Evolutionary conservation across 768 basidiomycete genomes (phyloP), one percentile per base, ranked within the genome.

Genomic region (Cubamyces lactineus): DNA sequence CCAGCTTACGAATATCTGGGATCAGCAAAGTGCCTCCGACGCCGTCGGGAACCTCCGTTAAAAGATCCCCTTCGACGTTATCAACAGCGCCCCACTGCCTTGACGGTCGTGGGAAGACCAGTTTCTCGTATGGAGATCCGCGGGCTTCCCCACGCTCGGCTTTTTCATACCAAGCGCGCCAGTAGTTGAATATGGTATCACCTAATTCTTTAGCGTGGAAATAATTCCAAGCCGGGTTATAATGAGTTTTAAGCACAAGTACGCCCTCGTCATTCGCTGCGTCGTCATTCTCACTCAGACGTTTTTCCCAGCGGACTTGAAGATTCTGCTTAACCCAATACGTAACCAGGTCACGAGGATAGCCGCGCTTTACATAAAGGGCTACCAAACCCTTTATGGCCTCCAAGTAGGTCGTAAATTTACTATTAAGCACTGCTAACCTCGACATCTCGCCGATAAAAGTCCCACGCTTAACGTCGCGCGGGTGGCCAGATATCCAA

Each of bases 221-320:
- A 52, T 69, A 73, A 72, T 75, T 72, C 75, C 74, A 76, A 34
- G 67, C 71, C 11, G 70, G 62, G 58, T 76, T 73, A 58, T 68
- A 75, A 9, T 64, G 21, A 2, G 74, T 64, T 62, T 74, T 76
- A 15, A 76, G 62, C 15, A 76, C 74, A 40, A 74, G 68, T 56
- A 74, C 70, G n/a, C 59, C 45, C 48, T 59, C 40, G 49, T 56
- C 21, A 24, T 21, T 11, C 50, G 30, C 48, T 21, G 23, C 34
- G n/a, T 26, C 55, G 55, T 3, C 16, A 23, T 52, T 57, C 42
- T 53, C 66, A 34, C 53, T 42, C 12, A 73, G 58, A 13, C 73
- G 48, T 23, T 72, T 70, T 38, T 72, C 50, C 75, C 75, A 76
- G 17, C 71, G 67, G 61, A 73, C 63, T 48, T 34, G 30, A 13